Evolutionary conservation across 441 rosid genomes (phyloP).

Genomic region (Gossypium schwendimanii): DNA sequence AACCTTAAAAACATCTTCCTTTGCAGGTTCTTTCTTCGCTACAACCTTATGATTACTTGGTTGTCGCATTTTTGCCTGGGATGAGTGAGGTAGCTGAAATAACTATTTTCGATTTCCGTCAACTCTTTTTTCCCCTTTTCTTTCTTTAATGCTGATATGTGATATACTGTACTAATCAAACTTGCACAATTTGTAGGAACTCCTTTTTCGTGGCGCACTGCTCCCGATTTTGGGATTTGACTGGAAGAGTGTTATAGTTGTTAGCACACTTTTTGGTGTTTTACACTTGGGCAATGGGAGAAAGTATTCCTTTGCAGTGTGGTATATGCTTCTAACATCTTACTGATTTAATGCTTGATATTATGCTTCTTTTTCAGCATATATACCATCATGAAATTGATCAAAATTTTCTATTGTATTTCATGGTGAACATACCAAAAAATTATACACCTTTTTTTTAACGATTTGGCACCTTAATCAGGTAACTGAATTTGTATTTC

Average conservation of each 20-base stretch:
- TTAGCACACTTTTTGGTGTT: constrained; percentile 61
- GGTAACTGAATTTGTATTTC: no score
- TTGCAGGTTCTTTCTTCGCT: constrained; percentile 76
- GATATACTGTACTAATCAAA: neutral
- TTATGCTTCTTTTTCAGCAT: neutral
- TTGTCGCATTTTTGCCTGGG: constrained; percentile 77
- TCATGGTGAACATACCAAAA: neutral
- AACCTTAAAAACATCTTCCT: neutral
- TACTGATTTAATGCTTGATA: neutral
- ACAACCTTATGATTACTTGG: constrained; percentile 63
- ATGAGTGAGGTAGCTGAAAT: constrained; percentile 57
- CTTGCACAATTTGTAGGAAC: constrained; percentile 42
- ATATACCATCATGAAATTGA: neutral
- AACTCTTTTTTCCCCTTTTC: neutral
- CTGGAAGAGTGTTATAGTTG: constrained; percentile 48
- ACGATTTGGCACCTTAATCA: neutral
- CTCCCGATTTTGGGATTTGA: constrained; percentile 66
- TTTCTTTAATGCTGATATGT: neutral
- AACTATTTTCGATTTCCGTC: neutral
- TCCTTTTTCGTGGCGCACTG: constrained; percentile 70
- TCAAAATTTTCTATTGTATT: neutral
- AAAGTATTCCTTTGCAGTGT: constrained; percentile 74
- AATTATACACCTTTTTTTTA: neutral
- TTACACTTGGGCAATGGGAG: constrained; percentile 78
- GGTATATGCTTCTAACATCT: constrained; percentile 39